Evolutionary conservation across 1,284 basidiomycete genomes (phyloP), one percentile per base, ranked within the genome.

Genomic region (Heterobasidion parviporum): DNA sequence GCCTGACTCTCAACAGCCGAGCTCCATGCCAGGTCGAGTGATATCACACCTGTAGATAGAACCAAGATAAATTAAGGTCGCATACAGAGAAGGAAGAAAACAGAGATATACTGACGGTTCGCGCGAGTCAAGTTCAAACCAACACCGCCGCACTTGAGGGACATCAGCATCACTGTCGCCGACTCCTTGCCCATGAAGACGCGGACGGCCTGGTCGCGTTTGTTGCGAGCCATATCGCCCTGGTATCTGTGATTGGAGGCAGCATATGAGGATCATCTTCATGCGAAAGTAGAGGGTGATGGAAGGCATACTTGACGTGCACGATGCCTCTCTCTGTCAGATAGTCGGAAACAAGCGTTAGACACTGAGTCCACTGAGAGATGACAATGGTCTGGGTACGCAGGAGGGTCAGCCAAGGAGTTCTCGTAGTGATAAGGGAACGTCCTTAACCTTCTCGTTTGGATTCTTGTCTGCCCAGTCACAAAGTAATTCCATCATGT

Each of bases 11-110:
- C 83, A 16, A 82, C 73, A 0, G 83, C 83, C 44, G 74, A 74
- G 16, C 77, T 80, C 83, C 82, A 82, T 14, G 76, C 79, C 38
- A 83, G 73, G 62, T 85, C 84, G 45, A 85, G 68, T 14, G 78
- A 79, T 49, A 85, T 82, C 47, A 85, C 80, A 52, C 57, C 68
- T 69, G 44, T 26, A 6, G 6, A 4, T 26, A 26, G 26, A 26
- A 26, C 26, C 26, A 4, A 5, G 26, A 26, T 26, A 26, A 26
- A 26, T 26, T 26, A 4, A 26, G 26, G 6, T 26, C 26, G 26
- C 26, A 26, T 26, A 26, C 26, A 26, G 26, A 26, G 26, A 26
- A 26, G 26, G 26, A 6, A 26, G 5, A 26, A 26, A 26, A 5
- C 26, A 6, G 26, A 26, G 26, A 26, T 26, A 26, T 26, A 26